Base-by-base conservation (phyloP, 2,329 filamentous ascomycete genomes). In the Pestalotiopsis sp. region DNA sequence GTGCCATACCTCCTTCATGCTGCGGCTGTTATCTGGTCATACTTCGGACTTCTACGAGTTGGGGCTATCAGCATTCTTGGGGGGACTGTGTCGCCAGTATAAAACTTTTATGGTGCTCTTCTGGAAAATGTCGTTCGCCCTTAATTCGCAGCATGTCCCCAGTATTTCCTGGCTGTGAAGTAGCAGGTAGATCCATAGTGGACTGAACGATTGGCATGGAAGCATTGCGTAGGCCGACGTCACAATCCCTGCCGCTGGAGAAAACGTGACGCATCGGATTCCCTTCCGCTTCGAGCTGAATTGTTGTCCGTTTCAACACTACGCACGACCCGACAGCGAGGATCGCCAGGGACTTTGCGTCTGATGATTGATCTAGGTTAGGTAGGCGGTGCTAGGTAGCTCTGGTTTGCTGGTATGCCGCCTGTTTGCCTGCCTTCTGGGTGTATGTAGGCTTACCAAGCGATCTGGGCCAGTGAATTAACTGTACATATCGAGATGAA, bases 191-290 rank as follows among this genome's bases (percentile, higher is more conserved):
- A 52, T 52, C 44, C 44, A 20, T 52, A n/a, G 44, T 52, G 5
- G 44, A 52, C 20, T 52, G 44, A 52, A 22, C 3, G 44, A 52
- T 52, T 52, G 44, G 44, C 44, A 52, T 52, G 44, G 44, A 22
- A 52, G 44, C 20, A 52, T 52, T 52, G 44, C 44, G 44, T 52
- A 52, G 62, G 55, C 35, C 64, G 52, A 66, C 64, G 52, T 59
- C 64, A 66, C 64, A 58, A 66, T 66, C 55, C 64, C 64, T 66
- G 64, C 30, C 55, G 60, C 60, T 38, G 24, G 26, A 40, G 62
- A 56, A 35, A 35, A 38, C 62, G 62, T 65, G 62, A 65, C 62
- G 24, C 24, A 20, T 57, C 62, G 40, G 62, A 20, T 55, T 56
- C 17, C 22, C 30, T 65, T 22, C 40, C 30, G 62, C 56, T 65